Conservation (phyloP, 108 stramenopile species). For the Skeletonema costatum region DNA sequence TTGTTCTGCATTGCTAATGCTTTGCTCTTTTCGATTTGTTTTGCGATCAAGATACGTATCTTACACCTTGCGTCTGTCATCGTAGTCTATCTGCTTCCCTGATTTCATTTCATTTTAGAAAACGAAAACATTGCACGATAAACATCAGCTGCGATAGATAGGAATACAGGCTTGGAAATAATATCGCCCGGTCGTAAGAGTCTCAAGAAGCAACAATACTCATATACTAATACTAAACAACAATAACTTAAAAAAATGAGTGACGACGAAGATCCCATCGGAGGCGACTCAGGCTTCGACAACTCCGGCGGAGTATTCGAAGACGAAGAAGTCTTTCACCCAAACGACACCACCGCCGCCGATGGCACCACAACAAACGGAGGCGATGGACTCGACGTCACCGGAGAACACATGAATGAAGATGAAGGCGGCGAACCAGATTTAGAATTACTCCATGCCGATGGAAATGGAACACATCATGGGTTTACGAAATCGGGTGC, state of each 20-base stretch:
- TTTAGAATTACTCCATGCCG: constrained; percentile 47
- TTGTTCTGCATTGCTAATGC: no score
- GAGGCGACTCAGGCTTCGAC: constrained; percentile 71
- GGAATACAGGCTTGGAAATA: no score
- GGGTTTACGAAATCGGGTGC: constrained; percentile 43
- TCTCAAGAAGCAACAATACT: not conserved
- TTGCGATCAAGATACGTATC: no score
- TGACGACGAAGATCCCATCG: constrained; percentile 87
- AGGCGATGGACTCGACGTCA: constrained; percentile 70
- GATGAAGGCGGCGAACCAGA: constrained; percentile 50
- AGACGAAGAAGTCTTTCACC: constrained; percentile 51
- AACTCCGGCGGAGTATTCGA: constrained; percentile 78
- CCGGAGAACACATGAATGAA: constrained; percentile 64
- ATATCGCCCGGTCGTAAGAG: no score
- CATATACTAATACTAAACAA: not conserved
- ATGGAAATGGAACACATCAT: constrained; percentile 44
- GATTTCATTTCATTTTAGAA: no score
- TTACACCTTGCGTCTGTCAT: no score
- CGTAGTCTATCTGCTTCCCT: no score
- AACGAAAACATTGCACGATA: no score
- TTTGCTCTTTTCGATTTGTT: no score
- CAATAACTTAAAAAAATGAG: constrained; percentile 50
- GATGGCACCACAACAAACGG: constrained; percentile 25
- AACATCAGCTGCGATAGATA: no score
- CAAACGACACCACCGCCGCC: constrained; percentile 32